Evolutionary conservation across 768 basidiomycete genomes (phyloP).

Genomic region (Candolleomyces efflorescens): DNA sequence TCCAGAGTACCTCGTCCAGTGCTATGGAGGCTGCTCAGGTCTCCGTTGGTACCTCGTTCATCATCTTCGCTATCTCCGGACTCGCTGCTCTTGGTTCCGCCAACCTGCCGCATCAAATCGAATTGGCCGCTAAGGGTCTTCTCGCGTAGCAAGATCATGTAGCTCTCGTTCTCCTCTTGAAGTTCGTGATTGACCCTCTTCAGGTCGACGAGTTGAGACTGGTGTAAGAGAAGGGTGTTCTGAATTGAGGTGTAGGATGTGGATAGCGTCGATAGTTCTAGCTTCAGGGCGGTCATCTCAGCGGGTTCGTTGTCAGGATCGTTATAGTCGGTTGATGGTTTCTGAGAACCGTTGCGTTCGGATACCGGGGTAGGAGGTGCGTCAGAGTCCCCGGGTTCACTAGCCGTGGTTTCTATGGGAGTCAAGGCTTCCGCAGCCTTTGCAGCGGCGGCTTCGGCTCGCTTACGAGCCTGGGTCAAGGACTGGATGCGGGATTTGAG

Average conservation of each 20-base stretch:
- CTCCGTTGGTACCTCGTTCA: slow-evolving; percentile 40
- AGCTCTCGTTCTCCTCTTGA: slow-evolving; percentile 96
- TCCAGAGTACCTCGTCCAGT: slow-evolving; percentile 56
- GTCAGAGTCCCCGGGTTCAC: slow-evolving; percentile 26
- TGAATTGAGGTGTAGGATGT: slow-evolving; percentile 82
- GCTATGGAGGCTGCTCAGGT: slow-evolving; percentile 54
- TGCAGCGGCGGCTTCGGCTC: slow-evolving; percentile 35
- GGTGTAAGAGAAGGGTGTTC: slow-evolving; percentile 78
- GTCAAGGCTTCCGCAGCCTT: slow-evolving; percentile 23
- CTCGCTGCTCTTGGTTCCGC: slow-evolving; percentile 34
- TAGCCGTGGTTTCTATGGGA: background rate
- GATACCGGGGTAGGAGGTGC: slow-evolving; percentile 25
- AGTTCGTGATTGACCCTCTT: slow-evolving; percentile 83
- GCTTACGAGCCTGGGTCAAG: slow-evolving; percentile 62
- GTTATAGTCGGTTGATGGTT: slow-evolving; percentile 35
- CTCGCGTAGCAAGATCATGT: slow-evolving; percentile 90
- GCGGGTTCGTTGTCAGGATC: slow-evolving; percentile 76
- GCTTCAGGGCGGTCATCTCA: slow-evolving; percentile 78
- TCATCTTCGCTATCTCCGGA: slow-evolving; percentile 39
- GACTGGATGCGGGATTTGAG: slow-evolving; percentile 88
- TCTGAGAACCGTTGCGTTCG: slow-evolving; percentile 12
- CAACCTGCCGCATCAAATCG: slow-evolving; percentile 68
- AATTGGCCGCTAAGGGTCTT: slow-evolving; percentile 88
- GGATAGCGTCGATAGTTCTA: slow-evolving; percentile 83
- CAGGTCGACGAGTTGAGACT: slow-evolving; percentile 80